Percentiles rank a stretch among this genome's conserved stretches.
These are phyloP conservation scores for Eucalyptus cloeziana DNA, from an alignment of 345 rosid species.

Conservation along the genomic window DNA sequence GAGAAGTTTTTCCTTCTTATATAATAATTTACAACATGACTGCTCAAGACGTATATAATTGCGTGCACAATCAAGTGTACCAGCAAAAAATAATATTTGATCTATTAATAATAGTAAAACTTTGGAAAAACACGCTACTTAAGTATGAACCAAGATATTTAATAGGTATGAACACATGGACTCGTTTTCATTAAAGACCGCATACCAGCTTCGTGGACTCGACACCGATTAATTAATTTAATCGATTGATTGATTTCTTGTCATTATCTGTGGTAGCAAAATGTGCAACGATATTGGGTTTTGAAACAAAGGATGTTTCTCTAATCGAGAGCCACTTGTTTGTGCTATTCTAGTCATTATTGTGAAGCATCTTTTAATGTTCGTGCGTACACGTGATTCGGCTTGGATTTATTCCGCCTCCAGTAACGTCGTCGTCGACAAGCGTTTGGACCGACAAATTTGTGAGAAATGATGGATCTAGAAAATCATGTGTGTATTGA, in stretches of 20 bases:
- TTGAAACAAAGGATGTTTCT: too few species aligned
- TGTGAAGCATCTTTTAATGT: neutral
- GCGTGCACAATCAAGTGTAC: neutral
- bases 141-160: neutral
- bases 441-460: neutral
- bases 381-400: too few species aligned
- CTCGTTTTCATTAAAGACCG: neutral
- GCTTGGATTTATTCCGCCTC: neutral
- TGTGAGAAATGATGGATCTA: neutral
- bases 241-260: too few species aligned
- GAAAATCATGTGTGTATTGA: neutral
- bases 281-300: too few species aligned
- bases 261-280: too few species aligned
- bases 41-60: neutral
- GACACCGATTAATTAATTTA: too few species aligned
- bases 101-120: neutral
- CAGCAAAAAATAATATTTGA: neutral
- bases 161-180: neutral
- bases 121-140: neutral
- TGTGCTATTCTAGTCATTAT: neutral
- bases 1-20: neutral
- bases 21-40: neutral
- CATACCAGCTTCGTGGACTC: too few species aligned
- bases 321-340: too few species aligned
- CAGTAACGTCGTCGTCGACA: too few species aligned